phyloP scores from a whole-genome alignment of 495 filamentous ascomycete genomes.

The Tricharina praecox region DNA sequence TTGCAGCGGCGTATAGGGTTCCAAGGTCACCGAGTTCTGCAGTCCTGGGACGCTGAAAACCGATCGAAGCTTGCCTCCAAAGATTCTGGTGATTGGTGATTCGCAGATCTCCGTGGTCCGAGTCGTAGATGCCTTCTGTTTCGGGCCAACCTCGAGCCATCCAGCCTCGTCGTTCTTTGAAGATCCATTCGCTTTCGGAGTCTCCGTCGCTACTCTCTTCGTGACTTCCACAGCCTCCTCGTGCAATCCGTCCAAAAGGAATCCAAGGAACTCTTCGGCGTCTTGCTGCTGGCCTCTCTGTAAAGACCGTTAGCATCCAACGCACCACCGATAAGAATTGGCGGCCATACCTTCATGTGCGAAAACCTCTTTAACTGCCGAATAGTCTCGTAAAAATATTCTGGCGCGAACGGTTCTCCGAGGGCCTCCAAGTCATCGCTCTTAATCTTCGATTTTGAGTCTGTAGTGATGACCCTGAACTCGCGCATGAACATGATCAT shows the following conservation, averaged over 20 bases:
- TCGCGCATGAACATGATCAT: slow-evolving; percentile 96
- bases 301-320: slow-evolving; percentile 26
- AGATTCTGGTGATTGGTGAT: slow-evolving; percentile 84
- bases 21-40: slow-evolving; percentile 76
- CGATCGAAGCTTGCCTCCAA: slow-evolving; percentile 79
- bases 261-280: slow-evolving; percentile 92
- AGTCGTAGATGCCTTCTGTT: slow-evolving; percentile 73
- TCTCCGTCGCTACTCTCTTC: slow-evolving; percentile 32
- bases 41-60: slow-evolving; percentile 75
- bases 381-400: slow-evolving; percentile 91
- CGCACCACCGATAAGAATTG: no score
- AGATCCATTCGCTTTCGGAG: slow-evolving; percentile 23
- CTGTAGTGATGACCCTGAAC: slow-evolving; percentile 69
- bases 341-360: slow-evolving; percentile 66
- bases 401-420: slow-evolving; percentile 79
- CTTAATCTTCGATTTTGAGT: slow-evolving; percentile 56
- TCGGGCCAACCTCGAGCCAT: slow-evolving; percentile 88
- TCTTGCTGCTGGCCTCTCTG: slow-evolving; percentile 93
- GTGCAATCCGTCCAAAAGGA: slow-evolving; percentile 79
- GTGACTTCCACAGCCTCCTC: slow-evolving; percentile 76
- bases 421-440: slow-evolving; percentile 72
- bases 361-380: slow-evolving; percentile 70
- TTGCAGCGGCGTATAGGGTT: slow-evolving; percentile 87
- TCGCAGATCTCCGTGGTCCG: slow-evolving; percentile 66
- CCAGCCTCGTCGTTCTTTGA: slow-evolving; percentile 32